A percentile compares a stretch with the other conserved stretches of the same genome.
Conservation (phyloP, 495 filamentous ascomycete species). For the Penicillium antarcticum region DNA sequence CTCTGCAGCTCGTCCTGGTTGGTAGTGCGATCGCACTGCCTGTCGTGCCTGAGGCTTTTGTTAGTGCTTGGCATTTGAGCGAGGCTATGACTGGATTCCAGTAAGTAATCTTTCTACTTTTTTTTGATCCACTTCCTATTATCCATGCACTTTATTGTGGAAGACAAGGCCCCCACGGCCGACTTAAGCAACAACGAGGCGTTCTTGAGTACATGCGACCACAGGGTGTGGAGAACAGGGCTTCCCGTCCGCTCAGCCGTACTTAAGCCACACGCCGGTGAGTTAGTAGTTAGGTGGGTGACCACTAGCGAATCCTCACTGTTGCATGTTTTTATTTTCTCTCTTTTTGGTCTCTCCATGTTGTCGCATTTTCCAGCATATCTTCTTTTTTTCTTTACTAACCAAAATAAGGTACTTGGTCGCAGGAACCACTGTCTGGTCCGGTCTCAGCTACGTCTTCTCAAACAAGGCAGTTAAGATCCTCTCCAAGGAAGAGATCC, state of each 20-base stretch:
- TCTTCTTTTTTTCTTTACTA: background rate
- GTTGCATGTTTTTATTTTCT: conserved; percentile 35
- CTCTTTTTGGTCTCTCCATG: conserved; percentile 16
- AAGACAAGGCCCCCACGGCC: background rate
- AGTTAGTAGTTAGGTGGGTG: conserved; percentile 51
- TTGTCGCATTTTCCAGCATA: background rate
- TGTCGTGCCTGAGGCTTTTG: conserved; percentile 48
- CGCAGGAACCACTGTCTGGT: conserved; percentile 79
- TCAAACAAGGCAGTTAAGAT: conserved; percentile 81
- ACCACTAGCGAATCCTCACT: conserved; percentile 48
- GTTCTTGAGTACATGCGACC: conserved; percentile 38
- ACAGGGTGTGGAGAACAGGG: conserved; percentile 49
- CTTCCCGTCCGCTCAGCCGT: conserved; percentile 49
- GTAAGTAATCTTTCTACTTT: conserved; percentile 51
- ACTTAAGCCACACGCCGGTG: conserved; percentile 48
- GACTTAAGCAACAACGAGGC: conserved; percentile 6
- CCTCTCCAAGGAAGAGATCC: conserved; percentile 50
- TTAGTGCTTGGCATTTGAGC: conserved; percentile 48
- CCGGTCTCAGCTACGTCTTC: conserved; percentile 77
- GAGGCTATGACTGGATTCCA: conserved; percentile 62
- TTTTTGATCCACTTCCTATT: background rate
- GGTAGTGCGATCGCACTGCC: conserved; percentile 74
- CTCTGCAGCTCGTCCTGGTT: conserved; percentile 74
- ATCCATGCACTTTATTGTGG: background rate
- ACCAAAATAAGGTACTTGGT: conserved; percentile 56